Evolutionary conservation across 176 grass and related monocot genomes (phyloP), one percentile per base, ranked within the genome.

Genomic region (Triticum dicoccoides): DNA sequence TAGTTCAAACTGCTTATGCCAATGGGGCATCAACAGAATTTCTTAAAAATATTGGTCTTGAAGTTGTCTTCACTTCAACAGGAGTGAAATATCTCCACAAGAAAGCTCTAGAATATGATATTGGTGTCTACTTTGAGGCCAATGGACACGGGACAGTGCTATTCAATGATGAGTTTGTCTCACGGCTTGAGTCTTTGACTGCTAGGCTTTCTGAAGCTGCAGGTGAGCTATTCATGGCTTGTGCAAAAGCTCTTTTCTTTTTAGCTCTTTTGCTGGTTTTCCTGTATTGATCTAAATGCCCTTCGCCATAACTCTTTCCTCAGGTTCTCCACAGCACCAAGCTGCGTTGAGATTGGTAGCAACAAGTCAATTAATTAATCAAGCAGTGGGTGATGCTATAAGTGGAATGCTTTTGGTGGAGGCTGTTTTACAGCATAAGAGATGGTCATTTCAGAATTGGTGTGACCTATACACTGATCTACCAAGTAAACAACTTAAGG

Each of bases 1-100:
- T 95, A 49, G 72, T 95, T 78, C 96, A 98, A 80, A 98, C 96
- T 83, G 96, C 96, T 39, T 98, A 98, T 89, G 96, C 93, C 32
- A 98, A 98, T 89, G 96, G 96, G 14, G 93, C 96, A 67, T 93
- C 93, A 4, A 98, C 91, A 45, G 76, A 91, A 12, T 98, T 91
- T 91, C 79, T 98, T 8, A 89, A 87, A 56, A 68, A 81, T 41
- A 54, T 95, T 56, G 96, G 93, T 65, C 89, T 98, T 51, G 90
- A 95, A 80, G 96, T 95, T 59, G 94, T 74, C 67, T 86, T 95
- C 84, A 89, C 96, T 63, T 92, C 93, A 2, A 98, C 96, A 37
- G 96, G 96, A 82, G 93, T 98, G 49, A 98, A 98, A 85, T 95
- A 95, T 89, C 81, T 98, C 30, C 96, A 98, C 58, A 92, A 98